These are phyloP conservation scores for Clarireedia monteithiana DNA, from an alignment of 2,329 filamentous ascomycete species.

Conservation along the genomic window DNA sequence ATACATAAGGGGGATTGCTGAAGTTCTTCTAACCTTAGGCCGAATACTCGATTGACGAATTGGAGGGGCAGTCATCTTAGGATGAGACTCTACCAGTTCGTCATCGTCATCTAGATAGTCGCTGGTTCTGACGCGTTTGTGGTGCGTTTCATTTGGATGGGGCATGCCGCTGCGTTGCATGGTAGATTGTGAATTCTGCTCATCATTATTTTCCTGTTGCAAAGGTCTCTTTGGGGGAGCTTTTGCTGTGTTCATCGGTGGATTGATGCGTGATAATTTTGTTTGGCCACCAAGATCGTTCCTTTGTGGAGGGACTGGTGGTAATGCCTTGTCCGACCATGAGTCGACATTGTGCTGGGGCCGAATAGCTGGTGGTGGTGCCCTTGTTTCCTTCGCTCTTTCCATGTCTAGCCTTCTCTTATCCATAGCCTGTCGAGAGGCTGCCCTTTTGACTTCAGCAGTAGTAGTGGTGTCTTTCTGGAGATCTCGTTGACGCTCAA, in stretches of 20 bases:
- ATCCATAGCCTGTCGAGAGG: conserved; percentile 50
- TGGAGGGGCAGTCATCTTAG: conserved; percentile 71
- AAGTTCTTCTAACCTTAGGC: conserved; percentile 32
- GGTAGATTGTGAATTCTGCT: conserved; percentile 35
- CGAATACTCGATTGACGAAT: conserved; percentile 71
- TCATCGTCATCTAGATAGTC: conserved; percentile 61
- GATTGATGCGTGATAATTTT: conserved; percentile 46
- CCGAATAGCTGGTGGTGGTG: conserved; percentile 52
- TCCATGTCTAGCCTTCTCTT: conserved; percentile 45
- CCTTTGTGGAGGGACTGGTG: conserved; percentile 22
- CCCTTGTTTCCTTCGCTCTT: conserved; percentile 56
- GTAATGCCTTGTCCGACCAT: conserved; percentile 26
- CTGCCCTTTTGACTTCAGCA: conserved; percentile 58
- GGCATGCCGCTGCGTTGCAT: conserved; percentile 50
- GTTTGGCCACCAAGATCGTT: conserved; percentile 19
- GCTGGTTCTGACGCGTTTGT: conserved; percentile 72
- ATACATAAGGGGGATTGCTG: neutral
- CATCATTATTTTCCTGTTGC: conserved; percentile 54
- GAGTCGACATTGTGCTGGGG: conserved; percentile 39
- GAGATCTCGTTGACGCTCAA: conserved; percentile 39
- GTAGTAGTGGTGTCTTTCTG: conserved; percentile 36
- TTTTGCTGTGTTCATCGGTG: conserved; percentile 55
- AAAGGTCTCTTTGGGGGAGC: conserved; percentile 67
- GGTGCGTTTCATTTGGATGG: conserved; percentile 52
- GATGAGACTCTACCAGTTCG: conserved; percentile 50